phyloP scores from a whole-genome alignment of 352 stramenopile species.

The Aphanomyces euteiches region DNA sequence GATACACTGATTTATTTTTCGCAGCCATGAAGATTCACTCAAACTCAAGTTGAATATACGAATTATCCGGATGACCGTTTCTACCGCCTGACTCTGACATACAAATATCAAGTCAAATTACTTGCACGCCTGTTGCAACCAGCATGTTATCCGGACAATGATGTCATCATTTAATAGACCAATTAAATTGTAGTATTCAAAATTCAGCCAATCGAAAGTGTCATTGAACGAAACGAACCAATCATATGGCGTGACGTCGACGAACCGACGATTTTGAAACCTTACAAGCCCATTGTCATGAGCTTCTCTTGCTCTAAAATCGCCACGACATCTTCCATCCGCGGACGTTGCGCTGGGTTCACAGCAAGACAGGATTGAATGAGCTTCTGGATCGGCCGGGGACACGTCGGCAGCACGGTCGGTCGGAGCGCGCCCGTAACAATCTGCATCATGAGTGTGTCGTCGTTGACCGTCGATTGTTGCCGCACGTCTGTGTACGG shows the following conservation, averaged over 20 bases:
- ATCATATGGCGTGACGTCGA: too few relatives aligned
- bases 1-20: neutral
- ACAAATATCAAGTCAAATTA: neutral
- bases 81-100: neutral
- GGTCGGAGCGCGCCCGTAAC: constrained; percentile 20
- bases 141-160: too few relatives aligned
- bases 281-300: constrained; percentile 26
- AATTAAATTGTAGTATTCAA: neutral
- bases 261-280: too few relatives aligned
- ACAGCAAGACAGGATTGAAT: constrained; percentile 27
- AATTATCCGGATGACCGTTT: constrained; percentile 1
- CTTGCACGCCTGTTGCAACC: too few relatives aligned
- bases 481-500: constrained; percentile 23
- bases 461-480: constrained; percentile 11
- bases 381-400: constrained; percentile 29
- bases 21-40: constrained; percentile 3
- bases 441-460: constrained; percentile 27
- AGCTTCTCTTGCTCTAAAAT: constrained; percentile 28
- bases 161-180: too few relatives aligned
- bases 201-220: constrained; percentile 16
- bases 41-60: constrained; percentile 16
- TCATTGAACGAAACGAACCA: too few relatives aligned
- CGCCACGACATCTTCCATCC: constrained; percentile 20
- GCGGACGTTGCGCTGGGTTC: constrained; percentile 8
- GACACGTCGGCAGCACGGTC: constrained; percentile 25